A percentile compares a stretch with the other conserved stretches of the same genome.
Conservation (phyloP, 345 rosid genomes). For the Rhodamnia rubescens region DNA sequence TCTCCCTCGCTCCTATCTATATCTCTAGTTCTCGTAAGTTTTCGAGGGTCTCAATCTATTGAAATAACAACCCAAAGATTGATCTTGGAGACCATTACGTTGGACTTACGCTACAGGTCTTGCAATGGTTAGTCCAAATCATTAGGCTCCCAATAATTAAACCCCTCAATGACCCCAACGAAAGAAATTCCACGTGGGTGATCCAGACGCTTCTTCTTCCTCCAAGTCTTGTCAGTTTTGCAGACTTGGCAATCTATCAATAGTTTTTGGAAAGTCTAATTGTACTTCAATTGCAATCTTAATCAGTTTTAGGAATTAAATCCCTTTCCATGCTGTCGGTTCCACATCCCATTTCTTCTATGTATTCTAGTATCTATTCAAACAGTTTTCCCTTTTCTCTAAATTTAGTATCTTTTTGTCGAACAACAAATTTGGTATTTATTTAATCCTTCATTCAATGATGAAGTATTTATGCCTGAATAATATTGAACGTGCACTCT, state of each 20-base stretch:
- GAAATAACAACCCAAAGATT: not conserved
- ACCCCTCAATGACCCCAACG: not conserved
- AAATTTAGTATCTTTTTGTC: not conserved
- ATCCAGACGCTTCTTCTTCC: not conserved
- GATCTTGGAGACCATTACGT: not conserved
- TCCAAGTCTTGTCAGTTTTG: not conserved
- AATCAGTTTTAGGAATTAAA: not conserved
- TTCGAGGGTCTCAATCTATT: not conserved
- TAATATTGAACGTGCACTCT: not conserved
- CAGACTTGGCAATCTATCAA: not conserved
- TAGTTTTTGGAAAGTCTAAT: not conserved
- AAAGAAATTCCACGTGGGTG: not conserved
- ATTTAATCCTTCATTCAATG: fast-evolving
- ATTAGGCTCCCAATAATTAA: not conserved
- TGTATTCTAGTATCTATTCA: no score
- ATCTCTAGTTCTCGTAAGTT: not conserved
- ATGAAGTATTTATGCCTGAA: not conserved
- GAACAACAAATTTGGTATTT: not conserved
- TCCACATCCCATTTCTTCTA: not conserved
- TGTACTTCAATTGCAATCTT: not conserved
- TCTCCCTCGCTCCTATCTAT: not conserved
- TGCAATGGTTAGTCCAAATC: not conserved
- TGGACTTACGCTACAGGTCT: not conserved
- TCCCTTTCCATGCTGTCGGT: not conserved
- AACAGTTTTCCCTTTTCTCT: not conserved